Conservation (phyloP, 441 rosid species). For the Croton laevigatus region DNA sequence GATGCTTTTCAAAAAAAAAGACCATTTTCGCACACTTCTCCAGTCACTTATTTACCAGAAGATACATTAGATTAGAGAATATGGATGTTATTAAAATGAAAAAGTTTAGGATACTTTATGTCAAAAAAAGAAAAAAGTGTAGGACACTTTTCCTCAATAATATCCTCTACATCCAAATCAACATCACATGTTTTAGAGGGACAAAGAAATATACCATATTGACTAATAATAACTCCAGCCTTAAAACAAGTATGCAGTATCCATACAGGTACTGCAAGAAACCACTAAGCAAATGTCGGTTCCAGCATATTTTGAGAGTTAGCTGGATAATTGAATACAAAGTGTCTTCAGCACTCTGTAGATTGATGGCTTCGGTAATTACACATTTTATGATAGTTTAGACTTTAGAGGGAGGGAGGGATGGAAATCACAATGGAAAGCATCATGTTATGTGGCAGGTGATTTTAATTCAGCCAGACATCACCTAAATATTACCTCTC, state of each 20-base stretch:
- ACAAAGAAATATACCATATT: too few species aligned
- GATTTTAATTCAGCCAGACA: neutral
- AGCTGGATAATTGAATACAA: slow-evolving; percentile 3
- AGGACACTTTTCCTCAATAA: slow-evolving; percentile 4
- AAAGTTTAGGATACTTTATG: neutral
- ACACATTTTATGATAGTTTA: neutral
- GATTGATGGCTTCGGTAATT: neutral
- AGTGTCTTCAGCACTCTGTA: neutral
- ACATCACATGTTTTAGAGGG: too few species aligned
- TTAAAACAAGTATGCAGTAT: neutral
- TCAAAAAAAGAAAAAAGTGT: neutral
- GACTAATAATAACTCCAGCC: too few species aligned
- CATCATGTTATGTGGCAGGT: neutral
- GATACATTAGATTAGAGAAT: neutral
- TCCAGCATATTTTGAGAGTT: neutral
- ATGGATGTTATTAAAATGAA: neutral
- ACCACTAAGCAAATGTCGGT: neutral
- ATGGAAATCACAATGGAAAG: neutral
- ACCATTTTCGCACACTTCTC: neutral
- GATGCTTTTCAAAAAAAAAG: slow-evolving; percentile 7
- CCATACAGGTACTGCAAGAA: neutral
- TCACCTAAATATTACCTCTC: neutral
- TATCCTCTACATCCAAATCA: neutral
- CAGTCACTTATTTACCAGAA: slow-evolving; percentile 4
- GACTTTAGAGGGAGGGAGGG: neutral